Base-by-base conservation (phyloP, 148 eudicot species). In the Vaccinium myrtillus region DNA sequence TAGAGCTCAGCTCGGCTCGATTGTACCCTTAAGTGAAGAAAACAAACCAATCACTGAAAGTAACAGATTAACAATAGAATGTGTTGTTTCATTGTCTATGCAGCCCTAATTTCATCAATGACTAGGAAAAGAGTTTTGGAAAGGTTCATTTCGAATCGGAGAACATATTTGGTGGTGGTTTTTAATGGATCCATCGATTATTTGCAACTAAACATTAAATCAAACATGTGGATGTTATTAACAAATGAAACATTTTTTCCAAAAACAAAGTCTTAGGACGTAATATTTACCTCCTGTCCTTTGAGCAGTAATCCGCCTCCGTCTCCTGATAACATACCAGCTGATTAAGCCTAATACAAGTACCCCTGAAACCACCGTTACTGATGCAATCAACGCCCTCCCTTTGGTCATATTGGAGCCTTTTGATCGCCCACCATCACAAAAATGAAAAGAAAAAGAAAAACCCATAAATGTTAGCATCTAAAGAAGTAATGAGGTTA, bases 361-460 rank as follows among this genome's bases (percentile, higher is more conserved):
- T 53, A 82, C 19, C 78, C 49, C 84, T 71, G 36, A 70, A 4
- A 53, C 21, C 3, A 32, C 51, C 10, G 78, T 51, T 53, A 53
- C 63, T 43, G 77, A 82, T 71, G 84, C 84, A 14, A 82, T 82
- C 84, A 82, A 61, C 0, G 65, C 84, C n/a, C 51, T 82, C 8
- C 78, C 78, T 73, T 82, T 82, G 48, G 6, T 32, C 14, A 69
- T 82, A 2, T 53, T 67, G 9, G 32, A 51, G 19, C 78, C 75
- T 71, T 25, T 69, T 4, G 25, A 50, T 21, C 2, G 19, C 78
- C 51, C 39, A 49, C 58, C 61, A 69, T 0, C 25, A 46, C 30
- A 48, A 2, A 6, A 50, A 67, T 46, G n/a, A 56, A 5, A 36
- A 2, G 16, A 12, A 10, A 63, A 19, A 43, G 0, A 43, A 4